These are phyloP conservation scores for Candida labiduridarum DNA, from an alignment of 1,139 yeast genomes.

Conservation along the genomic window DNA sequence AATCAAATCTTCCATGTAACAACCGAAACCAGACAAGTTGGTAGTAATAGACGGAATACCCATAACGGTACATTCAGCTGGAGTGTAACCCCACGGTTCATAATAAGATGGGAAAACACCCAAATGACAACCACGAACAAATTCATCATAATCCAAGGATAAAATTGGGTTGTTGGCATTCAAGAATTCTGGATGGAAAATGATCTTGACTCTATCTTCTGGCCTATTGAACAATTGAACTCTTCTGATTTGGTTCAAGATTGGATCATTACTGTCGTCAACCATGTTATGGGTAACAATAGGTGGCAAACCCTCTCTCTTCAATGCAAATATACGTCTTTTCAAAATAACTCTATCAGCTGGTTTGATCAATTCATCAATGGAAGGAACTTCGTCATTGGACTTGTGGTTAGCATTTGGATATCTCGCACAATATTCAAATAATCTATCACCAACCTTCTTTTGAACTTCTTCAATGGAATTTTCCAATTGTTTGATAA, in stretches of 20 bases:
- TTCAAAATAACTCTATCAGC: slow-evolving; percentile 88
- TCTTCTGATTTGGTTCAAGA: slow-evolving; percentile 86
- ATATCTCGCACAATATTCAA: slow-evolving; percentile 87
- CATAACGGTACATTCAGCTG: slow-evolving; percentile 99
- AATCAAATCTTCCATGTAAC: slow-evolving; percentile 97
- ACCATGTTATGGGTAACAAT: slow-evolving; percentile 98
- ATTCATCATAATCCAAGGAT: slow-evolving; percentile 93
- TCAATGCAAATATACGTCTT: slow-evolving; percentile 90
- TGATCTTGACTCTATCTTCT: slow-evolving; percentile 88
- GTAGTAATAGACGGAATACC: slow-evolving; percentile 99
- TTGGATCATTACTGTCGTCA: slow-evolving; percentile 89
- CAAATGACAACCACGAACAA: slow-evolving; percentile 96
- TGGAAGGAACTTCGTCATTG: slow-evolving; percentile 51
- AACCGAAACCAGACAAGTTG: slow-evolving; percentile 94
- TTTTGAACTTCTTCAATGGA: slow-evolving; percentile 89
- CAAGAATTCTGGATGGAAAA: slow-evolving; percentile 96
- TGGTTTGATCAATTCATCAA: slow-evolving; percentile 83
- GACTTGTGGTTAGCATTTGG: slow-evolving; percentile 57
- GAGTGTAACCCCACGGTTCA: slow-evolving; percentile 99
- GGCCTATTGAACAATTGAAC: slow-evolving; percentile 90
- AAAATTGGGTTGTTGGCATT: slow-evolving; percentile 94
- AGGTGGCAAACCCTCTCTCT: slow-evolving; percentile 87
- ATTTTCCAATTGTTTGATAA: slow-evolving; percentile 84
- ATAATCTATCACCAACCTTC: slow-evolving; percentile 82
- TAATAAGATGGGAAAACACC: slow-evolving; percentile 98